Base-by-base conservation (phyloP, 2,329 filamentous ascomycete species). In the Colletotrichum agaves region DNA sequence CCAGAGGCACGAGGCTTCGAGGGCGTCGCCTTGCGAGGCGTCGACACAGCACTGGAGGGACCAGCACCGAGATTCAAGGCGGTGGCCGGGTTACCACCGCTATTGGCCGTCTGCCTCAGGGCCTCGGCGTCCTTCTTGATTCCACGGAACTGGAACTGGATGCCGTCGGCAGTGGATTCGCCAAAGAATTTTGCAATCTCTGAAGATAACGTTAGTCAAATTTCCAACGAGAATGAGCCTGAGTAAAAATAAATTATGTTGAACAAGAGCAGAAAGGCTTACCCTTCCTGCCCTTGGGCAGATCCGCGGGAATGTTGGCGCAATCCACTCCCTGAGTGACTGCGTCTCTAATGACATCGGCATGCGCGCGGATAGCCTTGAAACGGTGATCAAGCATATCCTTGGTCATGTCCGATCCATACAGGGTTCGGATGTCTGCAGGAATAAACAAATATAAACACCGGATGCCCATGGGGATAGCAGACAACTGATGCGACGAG, bases 141-240 rank as follows among this genome's bases (percentile, higher is more conserved):
- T 23, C 74, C 69, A 1, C 87, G 83, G 72, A 90, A 88, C 72
- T 89, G 87, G 74, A 87, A 90, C 71, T 84, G 82, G n/a, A 90
- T 83, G 8, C 88, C 88, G 19, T 82, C 82, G 0, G 80, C 74
- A 0, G 87, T 90, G 3, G 85, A 87, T 63, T 87, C 86, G 27
- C 87, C 87, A 70, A 87, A 90, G 75, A 85, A 84, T 68, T 83
- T 86, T 67, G 85, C 83, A 57, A 90, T 88, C 47, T 88, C 87
- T 90, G 69, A 56, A 13, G 10, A 2, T n/a, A 6, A 8, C 19
- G n/a, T 44, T 19, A 44, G 41, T 4, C 17, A 44, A 17, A 1
- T 19, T 44, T 11, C 41, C n/a, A 31, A 49, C 12, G 13, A 8
- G 8, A 47, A 39, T 3, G 27, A 17, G 49, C 2, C 11, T 59